Evolutionary conservation across 257 asterid species (phyloP).

Genomic region (Plantago major): DNA sequence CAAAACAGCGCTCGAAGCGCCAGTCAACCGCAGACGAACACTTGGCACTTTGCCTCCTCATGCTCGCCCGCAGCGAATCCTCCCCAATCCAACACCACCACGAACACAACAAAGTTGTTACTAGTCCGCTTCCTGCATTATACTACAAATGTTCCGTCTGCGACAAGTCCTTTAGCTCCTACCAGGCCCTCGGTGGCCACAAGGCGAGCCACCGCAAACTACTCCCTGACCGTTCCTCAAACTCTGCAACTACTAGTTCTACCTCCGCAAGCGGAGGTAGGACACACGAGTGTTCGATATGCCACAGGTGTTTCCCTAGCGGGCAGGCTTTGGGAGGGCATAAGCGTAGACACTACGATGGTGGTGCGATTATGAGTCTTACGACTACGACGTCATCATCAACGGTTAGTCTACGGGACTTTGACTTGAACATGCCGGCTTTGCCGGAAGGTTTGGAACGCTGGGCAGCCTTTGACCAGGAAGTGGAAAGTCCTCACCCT

Average conservation of each 20-base stretch:
- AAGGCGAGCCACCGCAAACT: conserved; percentile 56
- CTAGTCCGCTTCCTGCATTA: conserved; percentile 13
- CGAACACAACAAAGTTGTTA: conserved; percentile 3
- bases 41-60: conserved; percentile 53
- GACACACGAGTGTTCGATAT: conserved; percentile 49
- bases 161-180: conserved; percentile 37
- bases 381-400: conserved; percentile 39
- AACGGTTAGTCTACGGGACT: conserved; percentile 39
- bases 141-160: conserved; percentile 46
- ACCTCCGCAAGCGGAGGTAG: conserved; percentile 17
- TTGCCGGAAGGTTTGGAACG: conserved; percentile 21
- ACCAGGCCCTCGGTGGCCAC: conserved; percentile 69
- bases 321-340: conserved; percentile 66
- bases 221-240: conserved; percentile 14
- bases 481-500: conserved; percentile 72
- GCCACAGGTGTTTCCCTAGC: conserved; percentile 45
- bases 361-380: conserved; percentile 24
- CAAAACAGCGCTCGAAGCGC: conserved; percentile 41
- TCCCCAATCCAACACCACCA: neutral
- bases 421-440: conserved; percentile 68
- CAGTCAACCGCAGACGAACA: conserved; percentile 51
- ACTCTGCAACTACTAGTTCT: conserved; percentile 9
- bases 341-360: conserved; percentile 60
- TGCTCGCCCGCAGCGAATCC: conserved; percentile 43
- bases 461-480: conserved; percentile 16